These are phyloP conservation scores for Leishmania arabica DNA, from an alignment of 208 protist species.

Conservation along the genomic window DNA sequence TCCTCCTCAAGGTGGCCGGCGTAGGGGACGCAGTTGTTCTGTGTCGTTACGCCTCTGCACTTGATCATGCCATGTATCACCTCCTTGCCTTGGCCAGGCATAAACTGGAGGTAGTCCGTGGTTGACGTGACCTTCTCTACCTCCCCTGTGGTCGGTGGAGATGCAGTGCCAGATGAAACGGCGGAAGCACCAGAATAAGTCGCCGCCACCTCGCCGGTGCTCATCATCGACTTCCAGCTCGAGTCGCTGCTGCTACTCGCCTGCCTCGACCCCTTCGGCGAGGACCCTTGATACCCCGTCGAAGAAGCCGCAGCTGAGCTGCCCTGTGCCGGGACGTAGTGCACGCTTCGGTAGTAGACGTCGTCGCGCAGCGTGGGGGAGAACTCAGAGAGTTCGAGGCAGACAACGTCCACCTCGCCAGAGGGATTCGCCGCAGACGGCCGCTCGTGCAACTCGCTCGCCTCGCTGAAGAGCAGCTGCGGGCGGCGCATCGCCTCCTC, in stretches of 20 bases:
- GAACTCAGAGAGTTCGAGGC: constrained; percentile 86
- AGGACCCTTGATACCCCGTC: neutral
- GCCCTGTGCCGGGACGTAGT: constrained; percentile 56
- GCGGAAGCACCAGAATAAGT: neutral
- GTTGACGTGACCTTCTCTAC: constrained; percentile 15
- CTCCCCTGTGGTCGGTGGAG: neutral
- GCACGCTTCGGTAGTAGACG: constrained; percentile 86
- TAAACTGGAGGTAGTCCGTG: constrained; percentile 66
- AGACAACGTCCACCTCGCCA: constrained; percentile 58
- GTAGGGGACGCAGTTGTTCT: constrained; percentile 86
- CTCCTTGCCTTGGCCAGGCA: constrained; percentile 63
- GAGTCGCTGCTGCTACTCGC: neutral
- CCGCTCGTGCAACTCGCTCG: constrained; percentile 54
- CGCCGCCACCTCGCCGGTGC: constrained; percentile 5
- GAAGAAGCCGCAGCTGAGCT: constrained; percentile 1
- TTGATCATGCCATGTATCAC: constrained; percentile 87
- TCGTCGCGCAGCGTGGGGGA: constrained; percentile 65
- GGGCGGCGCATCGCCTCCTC: constrained; percentile 79
- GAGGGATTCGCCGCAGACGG: constrained; percentile 31
- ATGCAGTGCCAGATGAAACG: neutral
- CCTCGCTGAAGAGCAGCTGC: constrained; percentile 70
- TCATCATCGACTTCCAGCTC: constrained; percentile 19
- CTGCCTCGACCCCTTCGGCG: neutral
- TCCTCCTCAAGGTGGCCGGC: constrained; percentile 79
- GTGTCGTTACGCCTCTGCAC: constrained; percentile 69